A percentile compares a stretch with the other conserved stretches of the same genome.
Evolutionary conservation across 352 stramenopile species (phyloP).

Genomic region (Globisporangium perplexum): DNA sequence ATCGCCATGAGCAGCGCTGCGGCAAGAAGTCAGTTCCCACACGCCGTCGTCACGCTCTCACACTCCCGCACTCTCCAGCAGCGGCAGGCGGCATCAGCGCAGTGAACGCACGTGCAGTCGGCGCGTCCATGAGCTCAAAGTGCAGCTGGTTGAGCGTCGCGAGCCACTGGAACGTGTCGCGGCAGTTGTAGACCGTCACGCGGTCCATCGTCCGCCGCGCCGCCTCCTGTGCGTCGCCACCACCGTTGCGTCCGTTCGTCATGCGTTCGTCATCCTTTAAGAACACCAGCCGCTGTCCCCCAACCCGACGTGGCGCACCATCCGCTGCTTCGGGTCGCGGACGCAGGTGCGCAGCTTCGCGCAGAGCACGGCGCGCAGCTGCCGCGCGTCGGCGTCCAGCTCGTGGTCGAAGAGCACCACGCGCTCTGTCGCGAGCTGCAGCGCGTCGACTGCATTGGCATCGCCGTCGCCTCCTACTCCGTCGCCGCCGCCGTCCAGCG

Average conservation of each 20-base stretch:
- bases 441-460: not conserved
- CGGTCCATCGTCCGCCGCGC: constrained; percentile 17
- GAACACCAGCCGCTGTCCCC: no score
- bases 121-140: constrained; percentile 45
- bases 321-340: constrained; percentile 6
- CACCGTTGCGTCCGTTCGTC: not conserved
- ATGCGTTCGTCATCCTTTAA: not conserved
- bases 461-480: no score
- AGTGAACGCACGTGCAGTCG: constrained; percentile 38
- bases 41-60: not conserved
- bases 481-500: constrained; percentile 2
- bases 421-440: constrained; percentile 18
- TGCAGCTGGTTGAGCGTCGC: constrained; percentile 70
- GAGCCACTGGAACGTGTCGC: constrained; percentile 70
- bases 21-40: not conserved
- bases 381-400: constrained; percentile 24
- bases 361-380: constrained; percentile 20
- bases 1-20: constrained; percentile 54
- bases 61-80: not conserved
- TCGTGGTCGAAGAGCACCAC: constrained; percentile 72
- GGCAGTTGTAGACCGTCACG: constrained; percentile 41
- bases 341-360: constrained; percentile 9
- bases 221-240: constrained; percentile 4
- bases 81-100: not conserved
- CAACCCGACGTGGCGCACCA: no score